Base-by-base conservation (phyloP, 2,329 filamentous ascomycete species). In the Lecanicillium sp. region DNA sequence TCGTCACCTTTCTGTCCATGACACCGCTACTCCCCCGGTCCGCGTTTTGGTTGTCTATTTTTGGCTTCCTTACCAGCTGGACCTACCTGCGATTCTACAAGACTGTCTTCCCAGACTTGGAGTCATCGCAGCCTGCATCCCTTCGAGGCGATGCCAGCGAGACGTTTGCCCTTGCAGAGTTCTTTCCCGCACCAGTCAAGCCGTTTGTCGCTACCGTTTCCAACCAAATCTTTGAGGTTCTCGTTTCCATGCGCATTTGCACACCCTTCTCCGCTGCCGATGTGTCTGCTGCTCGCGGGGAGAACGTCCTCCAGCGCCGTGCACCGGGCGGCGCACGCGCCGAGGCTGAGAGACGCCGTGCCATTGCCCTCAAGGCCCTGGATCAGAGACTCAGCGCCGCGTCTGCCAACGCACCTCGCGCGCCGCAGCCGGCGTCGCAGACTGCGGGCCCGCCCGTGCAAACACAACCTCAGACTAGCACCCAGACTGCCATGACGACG, bases 81-180 rank as follows among this genome's bases (percentile, higher is more conserved):
- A 86, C 85, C 31, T 96, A 96, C 61, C 78, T 98, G 14, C 86
- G 92, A 49, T 98, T 96, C 70, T 95, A 86, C 70, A 94, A 95
- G 65, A 64, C 71, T 40, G 75, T 81, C 42, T 81, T 82, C 53
- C 78, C 79, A 40, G 79, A 83, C 51, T 74, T 83, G 45, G 78
- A 82, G 51, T 65, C 72, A 11, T 71, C 73, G 9, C 78, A 83
- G 52, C 60, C 73, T 3, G 56, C 70, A 5, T 68, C 73, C 8
- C 76, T 94, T 49, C 84, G 82, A 47, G 92, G 92, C 45, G 92
- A 98, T 59, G 86, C 92, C 27, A 94, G 85, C 60, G 92, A 98
- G 62, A 95, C 89, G 0, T 98, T 98, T 57, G 84, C 89, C 7
- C 94, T 98, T 58, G 83, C 88, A 47, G 87, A 92, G 52, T 95